Percentiles rank a stretch among this genome's conserved stretches.
Conservation (phyloP, 2,329 filamentous ascomycete genomes). For the Nothophaeocryptopus gaeumannii region DNA sequence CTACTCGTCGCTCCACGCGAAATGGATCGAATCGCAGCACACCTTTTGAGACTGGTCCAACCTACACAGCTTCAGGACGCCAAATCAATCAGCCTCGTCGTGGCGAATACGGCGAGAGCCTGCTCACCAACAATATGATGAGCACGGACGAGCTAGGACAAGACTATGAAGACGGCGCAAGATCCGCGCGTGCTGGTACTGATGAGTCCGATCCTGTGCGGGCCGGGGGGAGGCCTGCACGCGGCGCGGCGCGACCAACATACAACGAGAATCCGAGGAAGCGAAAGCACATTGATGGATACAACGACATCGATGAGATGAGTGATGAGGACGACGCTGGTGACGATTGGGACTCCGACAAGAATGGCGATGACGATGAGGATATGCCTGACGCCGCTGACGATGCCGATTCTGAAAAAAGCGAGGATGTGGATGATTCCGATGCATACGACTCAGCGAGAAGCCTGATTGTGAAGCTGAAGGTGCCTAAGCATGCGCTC, state of each 20-base stretch:
- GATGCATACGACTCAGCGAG: slow-evolving; percentile 27
- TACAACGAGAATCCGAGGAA: slow-evolving; percentile 38
- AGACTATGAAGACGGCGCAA: slow-evolving; percentile 19
- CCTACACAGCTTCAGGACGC: slow-evolving; percentile 78
- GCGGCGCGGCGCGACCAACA: slow-evolving; percentile 28
- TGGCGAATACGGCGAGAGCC: slow-evolving; percentile 62
- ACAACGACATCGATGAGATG: slow-evolving; percentile 61
- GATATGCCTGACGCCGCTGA: slow-evolving; percentile 46
- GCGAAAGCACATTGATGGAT: slow-evolving; percentile 51
- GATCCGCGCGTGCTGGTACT: slow-evolving; percentile 40
- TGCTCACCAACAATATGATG: slow-evolving; percentile 55
- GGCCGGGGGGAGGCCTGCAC: slow-evolving; percentile 39
- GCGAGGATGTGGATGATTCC: slow-evolving; percentile 39
- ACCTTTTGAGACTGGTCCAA: slow-evolving; percentile 66
- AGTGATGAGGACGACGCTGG: slow-evolving; percentile 62
- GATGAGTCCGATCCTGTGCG: slow-evolving; percentile 47
- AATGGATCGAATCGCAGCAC: slow-evolving; percentile 64
- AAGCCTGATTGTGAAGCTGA: slow-evolving; percentile 73
- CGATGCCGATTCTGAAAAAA: slow-evolving; percentile 50
- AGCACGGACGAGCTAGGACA: slow-evolving; percentile 36
- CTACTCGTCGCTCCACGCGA: slow-evolving; percentile 61
- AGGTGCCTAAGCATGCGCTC: slow-evolving; percentile 20
- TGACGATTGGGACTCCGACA: slow-evolving; percentile 70
- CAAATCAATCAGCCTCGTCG: slow-evolving; percentile 68
- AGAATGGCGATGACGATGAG: slow-evolving; percentile 65